Percentiles rank a stretch among this genome's conserved stretches.
phyloP scores from a whole-genome alignment of 2,329 filamentous ascomycete genomes.

The Colletotrichum chlorophyti region DNA sequence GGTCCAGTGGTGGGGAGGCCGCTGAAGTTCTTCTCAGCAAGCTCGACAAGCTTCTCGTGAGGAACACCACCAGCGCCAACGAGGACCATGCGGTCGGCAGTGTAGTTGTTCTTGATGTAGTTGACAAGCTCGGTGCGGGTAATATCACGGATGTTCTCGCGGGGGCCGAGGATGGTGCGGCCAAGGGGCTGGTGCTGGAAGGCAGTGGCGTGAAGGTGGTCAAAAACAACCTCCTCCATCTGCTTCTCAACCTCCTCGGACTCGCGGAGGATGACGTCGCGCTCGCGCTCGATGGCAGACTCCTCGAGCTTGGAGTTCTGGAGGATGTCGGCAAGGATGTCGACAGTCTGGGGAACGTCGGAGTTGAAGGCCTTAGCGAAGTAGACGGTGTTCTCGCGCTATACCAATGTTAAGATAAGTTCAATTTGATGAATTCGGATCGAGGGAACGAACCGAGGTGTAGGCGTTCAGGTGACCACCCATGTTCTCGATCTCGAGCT shows the following conservation, averaged over 20 bases:
- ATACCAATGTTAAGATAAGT: constrained; percentile 26
- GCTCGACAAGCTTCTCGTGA: constrained; percentile 91
- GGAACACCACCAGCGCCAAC: constrained; percentile 94
- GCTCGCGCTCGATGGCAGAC: constrained; percentile 92
- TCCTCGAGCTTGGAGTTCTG: constrained; percentile 99
- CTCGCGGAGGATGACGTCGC: constrained; percentile 97
- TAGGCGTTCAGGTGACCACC: constrained; percentile 99
- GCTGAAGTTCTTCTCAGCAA: constrained; percentile 96
- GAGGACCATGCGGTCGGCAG: constrained; percentile 98
- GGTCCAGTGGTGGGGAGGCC: constrained; percentile 77
- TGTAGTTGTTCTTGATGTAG: constrained; percentile 99
- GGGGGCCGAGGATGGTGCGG: constrained; percentile 96
- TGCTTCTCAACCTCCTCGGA: constrained; percentile 99
- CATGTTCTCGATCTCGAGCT: constrained; percentile 99
- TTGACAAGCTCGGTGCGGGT: constrained; percentile 86
- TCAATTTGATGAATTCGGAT: constrained; percentile 12
- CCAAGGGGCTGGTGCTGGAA: constrained; percentile 96
- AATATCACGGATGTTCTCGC: constrained; percentile 98
- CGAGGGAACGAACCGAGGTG: constrained; percentile 79
- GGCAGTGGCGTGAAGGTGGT: constrained; percentile 97
- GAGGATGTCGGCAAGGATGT: constrained; percentile 98
- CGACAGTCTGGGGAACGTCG: constrained; percentile 94
- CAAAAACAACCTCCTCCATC: constrained; percentile 98
- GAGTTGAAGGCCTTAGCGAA: constrained; percentile 99
- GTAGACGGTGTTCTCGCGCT: constrained; percentile 99